Evolutionary conservation across 2,329 filamentous ascomycete genomes (phyloP), one percentile per base, ranked within the genome.

Genomic region (Mycosphaerella arachidis): DNA sequence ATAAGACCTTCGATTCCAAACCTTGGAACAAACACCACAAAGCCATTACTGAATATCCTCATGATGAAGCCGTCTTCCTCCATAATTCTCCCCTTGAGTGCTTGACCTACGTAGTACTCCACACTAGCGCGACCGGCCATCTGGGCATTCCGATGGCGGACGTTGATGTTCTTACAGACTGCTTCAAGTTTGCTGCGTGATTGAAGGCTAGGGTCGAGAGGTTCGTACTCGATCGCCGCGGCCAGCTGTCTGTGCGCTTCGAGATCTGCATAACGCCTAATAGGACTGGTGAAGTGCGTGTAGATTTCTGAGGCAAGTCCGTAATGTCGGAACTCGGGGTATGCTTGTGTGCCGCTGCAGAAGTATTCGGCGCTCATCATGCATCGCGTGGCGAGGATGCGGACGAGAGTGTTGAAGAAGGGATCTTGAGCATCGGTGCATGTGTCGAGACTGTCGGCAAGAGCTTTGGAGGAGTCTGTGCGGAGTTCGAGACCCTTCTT

Each of bases 341-440:
- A 93, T 0, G 92, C 86, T 74, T 97, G 92, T 6, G 92, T 92
- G 61, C 94, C 94, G 0, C 93, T 90, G 77, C 90, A 94, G 77
- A 99, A 99, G 78, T 99, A 99, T 77, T 99, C 94, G 63, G 94
- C 94, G 56, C 91, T 94, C 82, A 96, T 96, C 94, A 99, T 99
- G 83, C 94, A 99, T 24, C 94, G 88, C 8, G 94, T 99, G 9
- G 94, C 94, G 80, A 99, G 90, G 77, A 99, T 96, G 73, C 94
- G 91, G 68, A 99, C 88, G 27, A 99, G 86, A 1, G 93, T 99
- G 82, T 99, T 99, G 84, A 99, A 97, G 80, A 97, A 99, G 30
- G 93, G 91, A 69, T 97, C 90, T 9, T 80, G 73, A 0, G 86
- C 77, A 71, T 97, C 92, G 52, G 88, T 82, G 73, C 94, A 99